A percentile compares a stretch with the other conserved stretches of the same genome.
Evolutionary conservation across 805 yeast species (phyloP).

Genomic region (Cyberlindnera mrakii): DNA sequence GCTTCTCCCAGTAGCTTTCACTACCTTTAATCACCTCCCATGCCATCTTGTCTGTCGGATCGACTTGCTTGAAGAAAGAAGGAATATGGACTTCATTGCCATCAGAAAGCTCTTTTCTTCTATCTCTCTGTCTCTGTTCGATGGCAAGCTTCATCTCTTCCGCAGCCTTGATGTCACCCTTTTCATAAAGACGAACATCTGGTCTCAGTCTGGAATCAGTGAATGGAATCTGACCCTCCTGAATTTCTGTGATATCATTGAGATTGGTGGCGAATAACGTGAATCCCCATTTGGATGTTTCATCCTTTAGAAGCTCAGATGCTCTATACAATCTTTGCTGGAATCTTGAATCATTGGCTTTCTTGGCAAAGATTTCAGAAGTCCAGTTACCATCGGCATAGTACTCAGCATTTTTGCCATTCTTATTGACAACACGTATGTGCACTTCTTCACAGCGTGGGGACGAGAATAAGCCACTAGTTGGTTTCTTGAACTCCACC

Average conservation of each 20-base stretch:
- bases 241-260: slow-evolving; percentile 73
- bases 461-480: slow-evolving; percentile 72
- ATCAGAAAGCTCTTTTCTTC: slow-evolving; percentile 56
- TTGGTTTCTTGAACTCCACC: slow-evolving; percentile 55
- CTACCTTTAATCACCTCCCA: slow-evolving; percentile 57
- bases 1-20: slow-evolving; percentile 72
- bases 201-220: slow-evolving; percentile 91
- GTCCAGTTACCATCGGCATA: slow-evolving; percentile 77
- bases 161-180: slow-evolving; percentile 64
- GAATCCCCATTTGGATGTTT: slow-evolving; percentile 73
- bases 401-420: slow-evolving; percentile 13
- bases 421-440: slow-evolving; percentile 25
- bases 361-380: slow-evolving; percentile 41
- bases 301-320: slow-evolving; percentile 55
- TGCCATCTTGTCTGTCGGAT: slow-evolving; percentile 21
- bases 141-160: slow-evolving; percentile 60
- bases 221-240: slow-evolving; percentile 60
- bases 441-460: slow-evolving; percentile 65
- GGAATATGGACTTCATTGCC: slow-evolving; percentile 45
- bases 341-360: slow-evolving; percentile 13
- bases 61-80: slow-evolving; percentile 45
- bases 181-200: slow-evolving; percentile 68
- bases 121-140: slow-evolving; percentile 75
- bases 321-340: slow-evolving; percentile 60
- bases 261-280: slow-evolving; percentile 75